phyloP scores from a whole-genome alignment of 2,329 filamentous ascomycete species.

The Rutstroemia sp. region DNA sequence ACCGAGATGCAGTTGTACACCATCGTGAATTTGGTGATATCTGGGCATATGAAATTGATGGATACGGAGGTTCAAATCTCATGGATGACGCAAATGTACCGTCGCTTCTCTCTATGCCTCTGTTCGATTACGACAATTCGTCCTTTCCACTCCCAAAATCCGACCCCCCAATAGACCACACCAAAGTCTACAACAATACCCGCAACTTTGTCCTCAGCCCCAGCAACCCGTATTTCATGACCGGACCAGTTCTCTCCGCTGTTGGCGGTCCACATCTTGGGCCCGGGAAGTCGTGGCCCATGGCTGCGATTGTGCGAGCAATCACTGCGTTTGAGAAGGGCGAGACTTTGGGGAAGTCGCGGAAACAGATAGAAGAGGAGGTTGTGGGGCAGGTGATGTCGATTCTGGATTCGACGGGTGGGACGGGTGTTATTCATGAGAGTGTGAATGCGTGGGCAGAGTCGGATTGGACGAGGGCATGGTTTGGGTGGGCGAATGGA shows the following conservation, averaged over 20 bases:
- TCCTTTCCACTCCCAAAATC: conserved; percentile 18
- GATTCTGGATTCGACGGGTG: conserved; percentile 18
- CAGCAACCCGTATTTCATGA: conserved; percentile 70
- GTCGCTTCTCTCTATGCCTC: conserved; percentile 56
- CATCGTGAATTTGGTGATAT: conserved; percentile 58
- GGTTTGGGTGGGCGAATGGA: conserved; percentile 74
- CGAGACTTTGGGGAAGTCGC: neutral
- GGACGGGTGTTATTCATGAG: conserved; percentile 41
- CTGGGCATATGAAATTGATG: conserved; percentile 73
- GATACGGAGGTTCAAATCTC: conserved; percentile 47
- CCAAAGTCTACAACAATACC: conserved; percentile 69
- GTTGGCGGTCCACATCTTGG: conserved; percentile 66
- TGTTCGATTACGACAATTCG: conserved; percentile 45
- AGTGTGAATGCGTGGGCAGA: conserved; percentile 37
- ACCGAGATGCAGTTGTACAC: conserved; percentile 60
- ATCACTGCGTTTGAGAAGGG: conserved; percentile 35
- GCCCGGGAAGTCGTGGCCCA: conserved; percentile 45
- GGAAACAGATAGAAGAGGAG: conserved; percentile 22
- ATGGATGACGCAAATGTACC: conserved; percentile 73
- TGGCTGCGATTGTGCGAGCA: conserved; percentile 45
- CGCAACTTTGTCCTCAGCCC: conserved; percentile 69
- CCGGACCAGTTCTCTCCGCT: conserved; percentile 45
- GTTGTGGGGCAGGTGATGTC: conserved; percentile 24
- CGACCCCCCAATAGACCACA: conserved; percentile 33
- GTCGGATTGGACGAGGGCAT: conserved; percentile 35